These are phyloP conservation scores for Orbilia javanica DNA, from an alignment of 2,329 filamentous ascomycete species.

Conservation along the genomic window DNA sequence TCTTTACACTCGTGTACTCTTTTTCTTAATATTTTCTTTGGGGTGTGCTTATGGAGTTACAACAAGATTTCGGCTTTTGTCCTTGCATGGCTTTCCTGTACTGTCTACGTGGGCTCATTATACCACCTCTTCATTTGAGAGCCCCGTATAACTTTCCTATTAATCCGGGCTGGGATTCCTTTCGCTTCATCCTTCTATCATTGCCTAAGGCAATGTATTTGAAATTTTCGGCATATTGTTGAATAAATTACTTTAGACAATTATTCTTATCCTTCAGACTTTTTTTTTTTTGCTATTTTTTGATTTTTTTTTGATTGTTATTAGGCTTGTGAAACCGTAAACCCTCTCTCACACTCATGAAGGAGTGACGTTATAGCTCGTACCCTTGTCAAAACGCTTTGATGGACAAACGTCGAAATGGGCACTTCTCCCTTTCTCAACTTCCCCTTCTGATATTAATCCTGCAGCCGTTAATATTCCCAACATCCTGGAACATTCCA, in stretches of 20 bases:
- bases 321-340: conserved; percentile 9
- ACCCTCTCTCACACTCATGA: conserved; percentile 3
- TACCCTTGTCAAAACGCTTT: conserved; percentile 31
- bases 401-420: conserved; percentile 8
- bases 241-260: conserved; percentile 38
- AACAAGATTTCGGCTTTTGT: conserved; percentile 58
- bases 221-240: conserved; percentile 21
- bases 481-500: conserved; percentile 54
- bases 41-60: conserved; percentile 57
- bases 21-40: conserved; percentile 35
- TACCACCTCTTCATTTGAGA: conserved; percentile 38
- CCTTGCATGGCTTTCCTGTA: conserved; percentile 34
- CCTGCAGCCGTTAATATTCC: conserved; percentile 49
- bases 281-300: no score
- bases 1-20: conserved; percentile 29
- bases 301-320: background rate
- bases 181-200: conserved; percentile 38
- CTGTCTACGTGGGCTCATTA: conserved; percentile 43
- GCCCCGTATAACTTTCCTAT: conserved; percentile 39
- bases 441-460: conserved; percentile 51
- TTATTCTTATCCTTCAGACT: conserved; percentile 29
- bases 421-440: conserved; percentile 12
- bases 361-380: conserved; percentile 44
- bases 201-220: conserved; percentile 2
- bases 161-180: conserved; percentile 41